Conservation (phyloP, 352 stramenopile genomes). For the Globisporangium takayamanum region DNA sequence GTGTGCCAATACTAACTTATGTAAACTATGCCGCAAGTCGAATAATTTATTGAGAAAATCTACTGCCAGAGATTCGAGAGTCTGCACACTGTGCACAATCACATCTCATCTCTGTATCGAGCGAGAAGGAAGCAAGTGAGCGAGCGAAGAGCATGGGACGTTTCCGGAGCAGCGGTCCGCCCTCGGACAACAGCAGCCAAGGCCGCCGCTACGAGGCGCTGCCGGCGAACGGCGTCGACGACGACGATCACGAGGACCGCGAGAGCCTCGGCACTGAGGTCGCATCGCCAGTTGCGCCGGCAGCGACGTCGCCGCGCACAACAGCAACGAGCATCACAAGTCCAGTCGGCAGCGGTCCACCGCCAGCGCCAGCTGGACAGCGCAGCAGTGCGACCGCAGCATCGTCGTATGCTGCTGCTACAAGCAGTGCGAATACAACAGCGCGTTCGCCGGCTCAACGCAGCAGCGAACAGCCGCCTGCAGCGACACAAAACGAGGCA, state of each 20-base stretch:
- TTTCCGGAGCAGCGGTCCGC: conserved; percentile 19
- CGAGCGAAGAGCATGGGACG: conserved; percentile 32
- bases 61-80: no score
- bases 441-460: no score
- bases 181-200: conserved; percentile 21
- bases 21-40: no score
- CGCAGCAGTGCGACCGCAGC: not conserved
- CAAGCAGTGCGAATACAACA: not conserved
- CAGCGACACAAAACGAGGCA: not conserved
- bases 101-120: not conserved
- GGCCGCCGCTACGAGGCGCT: conserved; percentile 54
- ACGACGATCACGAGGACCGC: conserved; percentile 15
- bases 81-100: not conserved
- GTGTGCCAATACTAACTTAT: no score
- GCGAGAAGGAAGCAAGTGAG: not conserved
- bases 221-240: conserved; percentile 30
- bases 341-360: conserved; percentile 5
- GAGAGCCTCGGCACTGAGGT: conserved; percentile 20
- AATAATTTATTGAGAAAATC: no score
- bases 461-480: not conserved
- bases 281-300: conserved; percentile 1
- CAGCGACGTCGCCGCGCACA: conserved; percentile 11
- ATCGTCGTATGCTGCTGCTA: not conserved
- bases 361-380: no score
- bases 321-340: conserved; percentile 13